Conservation (phyloP, 768 basidiomycete species). For the Hypsizygus marmoreus region DNA sequence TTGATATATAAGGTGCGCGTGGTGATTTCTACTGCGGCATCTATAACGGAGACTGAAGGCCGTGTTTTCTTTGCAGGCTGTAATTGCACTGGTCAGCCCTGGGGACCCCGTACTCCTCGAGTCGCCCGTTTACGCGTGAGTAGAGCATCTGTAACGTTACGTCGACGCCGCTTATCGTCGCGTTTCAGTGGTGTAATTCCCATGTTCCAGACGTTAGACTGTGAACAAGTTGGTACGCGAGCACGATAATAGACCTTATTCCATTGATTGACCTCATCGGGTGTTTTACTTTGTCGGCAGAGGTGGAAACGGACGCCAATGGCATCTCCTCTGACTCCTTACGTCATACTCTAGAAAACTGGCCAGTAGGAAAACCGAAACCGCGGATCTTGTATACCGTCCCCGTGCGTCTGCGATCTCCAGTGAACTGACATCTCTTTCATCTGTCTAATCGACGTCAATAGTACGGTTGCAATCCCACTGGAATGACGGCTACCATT, state of each 20-base stretch:
- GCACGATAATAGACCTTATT: neutral
- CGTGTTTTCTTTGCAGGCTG: conserved; percentile 25
- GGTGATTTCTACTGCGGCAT: neutral
- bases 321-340: conserved; percentile 62
- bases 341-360: conserved; percentile 59
- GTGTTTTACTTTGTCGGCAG: conserved; percentile 37
- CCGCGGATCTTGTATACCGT: conserved; percentile 81
- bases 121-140: conserved; percentile 70
- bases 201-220: conserved; percentile 49
- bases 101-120: conserved; percentile 83
- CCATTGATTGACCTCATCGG: neutral
- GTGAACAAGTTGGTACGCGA: conserved; percentile 54
- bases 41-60: conserved; percentile 2
- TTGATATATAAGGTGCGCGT: conserved; percentile 77
- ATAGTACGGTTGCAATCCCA: conserved; percentile 83
- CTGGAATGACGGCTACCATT: conserved; percentile 68
- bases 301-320: conserved; percentile 69
- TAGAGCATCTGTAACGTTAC: conserved; percentile 10
- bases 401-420: conserved; percentile 42
- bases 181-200: conserved; percentile 58
- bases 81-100: conserved; percentile 60
- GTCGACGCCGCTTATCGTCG: conserved; percentile 8
- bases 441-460: neutral
- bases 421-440: neutral
- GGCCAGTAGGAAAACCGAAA: conserved; percentile 65